Conservation (phyloP, 345 rosid genomes). For the Microthlaspi erraticum region DNA sequence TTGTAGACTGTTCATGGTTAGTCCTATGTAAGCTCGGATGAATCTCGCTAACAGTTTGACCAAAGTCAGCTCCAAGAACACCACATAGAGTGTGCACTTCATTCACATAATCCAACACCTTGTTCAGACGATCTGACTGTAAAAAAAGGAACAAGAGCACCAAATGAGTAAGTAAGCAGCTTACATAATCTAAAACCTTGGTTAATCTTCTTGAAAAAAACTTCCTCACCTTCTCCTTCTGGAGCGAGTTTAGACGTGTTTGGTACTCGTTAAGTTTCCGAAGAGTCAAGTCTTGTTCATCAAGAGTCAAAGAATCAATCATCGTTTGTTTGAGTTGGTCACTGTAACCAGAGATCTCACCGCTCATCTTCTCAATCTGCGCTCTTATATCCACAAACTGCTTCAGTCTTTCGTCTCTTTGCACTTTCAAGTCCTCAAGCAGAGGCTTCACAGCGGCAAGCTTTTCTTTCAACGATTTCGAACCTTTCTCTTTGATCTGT, state of each 20-base stretch:
- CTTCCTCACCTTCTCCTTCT: conserved; percentile 75
- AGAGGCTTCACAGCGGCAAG: conserved; percentile 76
- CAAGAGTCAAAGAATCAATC: conserved; percentile 57
- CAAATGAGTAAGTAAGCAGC: conserved; percentile 34
- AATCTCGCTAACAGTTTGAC: conserved; percentile 79
- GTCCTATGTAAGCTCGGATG: conserved; percentile 84
- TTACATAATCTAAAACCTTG: background rate
- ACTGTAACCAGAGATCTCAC: conserved; percentile 76
- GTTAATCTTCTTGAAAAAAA: background rate
- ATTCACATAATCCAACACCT: conserved; percentile 78
- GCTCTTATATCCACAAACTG: conserved; percentile 72
- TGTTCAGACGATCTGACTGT: conserved; percentile 84
- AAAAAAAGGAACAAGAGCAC: conserved; percentile 32
- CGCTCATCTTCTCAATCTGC: conserved; percentile 83
- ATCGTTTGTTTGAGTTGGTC: conserved; percentile 44
- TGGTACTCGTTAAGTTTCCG: conserved; percentile 83
- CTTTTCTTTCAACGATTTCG: conserved; percentile 70
- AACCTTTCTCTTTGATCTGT: conserved; percentile 68
- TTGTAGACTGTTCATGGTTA: conserved; percentile 75
- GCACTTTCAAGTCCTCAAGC: conserved; percentile 71
- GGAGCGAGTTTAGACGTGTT: conserved; percentile 73
- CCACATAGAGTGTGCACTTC: conserved; percentile 87
- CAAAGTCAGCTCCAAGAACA: conserved; percentile 85
- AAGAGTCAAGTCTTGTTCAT: conserved; percentile 80
- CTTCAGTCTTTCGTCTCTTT: conserved; percentile 76